A percentile compares a stretch with the other conserved stretches of the same genome.
Evolutionary conservation across 345 rosid species (phyloP).

Genomic region (Aquilaria malaccensis): DNA sequence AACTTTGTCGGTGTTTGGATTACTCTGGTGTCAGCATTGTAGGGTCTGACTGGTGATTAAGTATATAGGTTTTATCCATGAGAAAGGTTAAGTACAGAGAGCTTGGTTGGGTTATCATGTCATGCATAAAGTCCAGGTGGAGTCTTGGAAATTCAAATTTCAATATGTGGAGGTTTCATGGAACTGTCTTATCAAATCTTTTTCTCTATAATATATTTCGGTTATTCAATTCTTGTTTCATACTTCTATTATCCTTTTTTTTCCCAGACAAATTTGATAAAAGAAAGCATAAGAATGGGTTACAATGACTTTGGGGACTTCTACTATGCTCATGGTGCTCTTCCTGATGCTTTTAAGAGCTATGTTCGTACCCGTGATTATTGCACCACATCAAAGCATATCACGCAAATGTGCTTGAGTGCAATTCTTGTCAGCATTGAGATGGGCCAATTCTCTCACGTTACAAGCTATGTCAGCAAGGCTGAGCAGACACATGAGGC

Average conservation of each 20-base stretch:
- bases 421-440: conserved; percentile 94
- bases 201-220: not conserved
- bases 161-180: too few species aligned
- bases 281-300: conserved; percentile 98
- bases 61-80: too few species aligned
- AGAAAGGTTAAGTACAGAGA: too few species aligned
- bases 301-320: conserved; percentile 97
- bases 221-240: too few species aligned
- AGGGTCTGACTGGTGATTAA: too few species aligned
- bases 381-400: conserved; percentile 94
- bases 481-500: conserved; percentile 87
- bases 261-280: conserved; percentile 88
- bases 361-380: conserved; percentile 89
- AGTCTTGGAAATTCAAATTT: too few species aligned
- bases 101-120: too few species aligned
- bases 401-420: conserved; percentile 90
- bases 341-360: conserved; percentile 89
- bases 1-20: too few species aligned
- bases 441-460: conserved; percentile 96
- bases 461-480: conserved; percentile 83
- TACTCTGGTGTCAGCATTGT: too few species aligned
- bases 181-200: not conserved
- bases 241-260: not conserved
- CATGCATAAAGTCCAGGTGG: too few species aligned
- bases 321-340: conserved; percentile 77